Base-by-base conservation (phyloP, 805 yeast species). In the Ogataea sp. region DNA sequence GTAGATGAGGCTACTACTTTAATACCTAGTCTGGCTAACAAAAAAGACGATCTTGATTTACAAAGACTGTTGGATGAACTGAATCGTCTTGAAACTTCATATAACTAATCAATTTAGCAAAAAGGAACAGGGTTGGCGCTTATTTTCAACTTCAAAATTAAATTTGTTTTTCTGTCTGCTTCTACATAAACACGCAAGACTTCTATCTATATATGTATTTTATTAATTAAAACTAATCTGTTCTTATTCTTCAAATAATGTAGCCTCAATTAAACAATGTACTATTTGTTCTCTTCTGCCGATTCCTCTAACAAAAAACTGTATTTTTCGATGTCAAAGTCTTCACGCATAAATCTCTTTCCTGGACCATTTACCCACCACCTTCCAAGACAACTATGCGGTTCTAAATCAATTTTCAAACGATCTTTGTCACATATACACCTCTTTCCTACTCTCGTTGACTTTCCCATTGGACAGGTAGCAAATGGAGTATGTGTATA, bases 1-100 rank as follows among this genome's bases (percentile, higher is more conserved):
- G 88, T 95, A 6, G 98, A 76, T 55, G 98, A 93, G 67, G 97
- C 97, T 28, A 86, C 86, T 62, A 85, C 96, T 15, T 70, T 93
- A 53, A 81, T 93, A 42, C 97, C 98, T 35, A 83, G 95, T 60
- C 70, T 93, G 55, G 72, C 75, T 20, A 77, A 73, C 44, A 89
- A 89, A 60, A 87, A 84, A 38, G 75, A 83, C 9, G 95, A 88
- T 48, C 83, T 84, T 32, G 97, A 89, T 55, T 65, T 93, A 43
- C 95, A 88, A 59, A 79, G 85, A 36, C 72, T 90, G 41, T 69
- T 93, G 49, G 94, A 89, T 49, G 96, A 93, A 65, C 70, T 90
- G 55, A 77, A 95, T 48, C 76, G 77, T 52, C 59, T 75, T 39
- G 81, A 75, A 49, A 71, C 64, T n/a, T 56, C 50, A 30, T 59